Percentiles rank a stretch among this genome's conserved stretches.
phyloP scores from a whole-genome alignment of 495 filamentous ascomycete genomes.

The Chaetomidium leptoderma region DNA sequence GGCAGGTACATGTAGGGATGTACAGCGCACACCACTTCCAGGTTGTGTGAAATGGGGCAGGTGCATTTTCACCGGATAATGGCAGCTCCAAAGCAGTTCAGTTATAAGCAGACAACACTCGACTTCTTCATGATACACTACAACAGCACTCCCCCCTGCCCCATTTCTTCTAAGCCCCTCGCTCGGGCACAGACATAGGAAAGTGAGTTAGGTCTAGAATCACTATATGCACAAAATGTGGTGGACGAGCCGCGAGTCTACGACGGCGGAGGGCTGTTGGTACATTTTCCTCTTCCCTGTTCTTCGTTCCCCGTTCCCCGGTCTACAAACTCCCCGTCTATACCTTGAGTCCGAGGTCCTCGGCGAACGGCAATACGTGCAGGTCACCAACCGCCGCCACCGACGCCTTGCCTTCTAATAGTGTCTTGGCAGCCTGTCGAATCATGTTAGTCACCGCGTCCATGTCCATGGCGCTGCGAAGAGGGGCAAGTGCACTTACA shows the following conservation, averaged over 20 bases:
- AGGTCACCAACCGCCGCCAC: constrained; percentile 86
- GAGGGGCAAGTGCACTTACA: constrained; percentile 52
- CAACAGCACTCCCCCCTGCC: background rate
- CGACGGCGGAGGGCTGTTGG: constrained; percentile 42
- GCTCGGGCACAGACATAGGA: constrained; percentile 21
- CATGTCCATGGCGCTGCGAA: constrained; percentile 8
- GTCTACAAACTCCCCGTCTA: constrained; percentile 47
- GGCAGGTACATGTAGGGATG: background rate
- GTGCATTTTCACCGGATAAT: background rate
- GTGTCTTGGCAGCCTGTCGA: constrained; percentile 69
- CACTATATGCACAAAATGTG: constrained; percentile 48
- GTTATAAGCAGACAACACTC: background rate
- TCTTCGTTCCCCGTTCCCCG: constrained; percentile 12
- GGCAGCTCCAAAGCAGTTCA: background rate
- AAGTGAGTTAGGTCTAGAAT: constrained; percentile 38
- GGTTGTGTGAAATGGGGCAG: background rate
- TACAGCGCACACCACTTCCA: background rate
- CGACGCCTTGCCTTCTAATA: constrained; percentile 83
- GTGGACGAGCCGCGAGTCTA: constrained; percentile 38
- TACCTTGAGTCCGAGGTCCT: constrained; percentile 90
- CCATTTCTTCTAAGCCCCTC: background rate
- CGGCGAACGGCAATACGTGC: constrained; percentile 80
- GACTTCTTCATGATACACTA: background rate
- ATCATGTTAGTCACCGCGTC: constrained; percentile 21
- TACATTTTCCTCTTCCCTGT: constrained; percentile 43